Percentiles rank a stretch among this genome's conserved stretches.
phyloP scores from a whole-genome alignment of 345 rosid species.

The Erysimum cheiranthoides region DNA sequence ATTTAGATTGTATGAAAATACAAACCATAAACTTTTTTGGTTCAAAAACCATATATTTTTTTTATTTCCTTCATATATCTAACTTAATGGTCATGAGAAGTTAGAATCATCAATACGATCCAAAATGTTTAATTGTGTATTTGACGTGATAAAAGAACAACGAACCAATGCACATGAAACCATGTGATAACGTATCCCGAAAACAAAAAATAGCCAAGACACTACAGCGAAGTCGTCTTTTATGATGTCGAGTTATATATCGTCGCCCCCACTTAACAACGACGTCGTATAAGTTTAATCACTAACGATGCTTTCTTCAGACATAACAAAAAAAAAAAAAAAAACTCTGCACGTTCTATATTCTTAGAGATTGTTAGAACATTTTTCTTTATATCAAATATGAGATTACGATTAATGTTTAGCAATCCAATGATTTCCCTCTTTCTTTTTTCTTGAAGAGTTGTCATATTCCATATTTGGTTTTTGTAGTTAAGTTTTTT shows the following conservation, averaged over 20 bases:
- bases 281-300: constrained; percentile 8
- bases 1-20: constrained; percentile 4
- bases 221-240: constrained; percentile 41
- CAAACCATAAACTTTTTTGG: background rate
- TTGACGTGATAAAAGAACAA: constrained; percentile 38
- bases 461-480: background rate
- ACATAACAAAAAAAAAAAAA: background rate
- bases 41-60: background rate
- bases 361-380: background rate
- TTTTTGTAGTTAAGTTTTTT: background rate
- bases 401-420: background rate
- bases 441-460: background rate
- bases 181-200: constrained; percentile 41
- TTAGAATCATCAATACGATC: background rate
- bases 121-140: constrained; percentile 4
- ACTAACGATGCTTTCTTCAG: background rate
- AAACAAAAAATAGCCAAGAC: constrained; percentile 36
- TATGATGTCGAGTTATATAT: constrained; percentile 23
- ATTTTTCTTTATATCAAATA: background rate
- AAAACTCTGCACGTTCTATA: background rate
- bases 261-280: constrained; percentile 39
- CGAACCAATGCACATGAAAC: constrained; percentile 47
- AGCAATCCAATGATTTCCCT: background rate
- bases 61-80: background rate
- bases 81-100: background rate